These are phyloP conservation scores for Fraxinus anomala DNA, from an alignment of 257 asterid species.

Conservation along the genomic window DNA sequence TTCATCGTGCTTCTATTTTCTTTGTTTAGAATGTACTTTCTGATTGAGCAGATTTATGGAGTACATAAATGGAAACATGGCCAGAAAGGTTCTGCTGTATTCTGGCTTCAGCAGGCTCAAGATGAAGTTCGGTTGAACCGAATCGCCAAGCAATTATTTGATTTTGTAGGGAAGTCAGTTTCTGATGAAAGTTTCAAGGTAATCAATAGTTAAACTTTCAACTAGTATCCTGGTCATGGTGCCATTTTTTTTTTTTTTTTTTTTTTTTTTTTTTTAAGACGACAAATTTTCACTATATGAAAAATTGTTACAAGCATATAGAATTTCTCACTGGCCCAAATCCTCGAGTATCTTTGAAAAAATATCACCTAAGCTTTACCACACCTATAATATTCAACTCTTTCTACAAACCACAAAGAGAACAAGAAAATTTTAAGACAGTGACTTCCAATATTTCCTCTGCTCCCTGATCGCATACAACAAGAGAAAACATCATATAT, in stretches of 20 bases:
- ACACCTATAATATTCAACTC: background rate
- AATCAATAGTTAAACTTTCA: slow-evolving; percentile 5
- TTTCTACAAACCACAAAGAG: background rate
- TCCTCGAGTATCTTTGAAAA: background rate
- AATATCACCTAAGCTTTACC: background rate
- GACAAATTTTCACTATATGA: background rate
- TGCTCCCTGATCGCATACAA: no score
- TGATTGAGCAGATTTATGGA: slow-evolving; percentile 68
- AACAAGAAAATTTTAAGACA: no score
- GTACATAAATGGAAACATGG: slow-evolving; percentile 95
- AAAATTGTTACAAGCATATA: background rate
- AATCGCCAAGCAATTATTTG: slow-evolving; percentile 82
- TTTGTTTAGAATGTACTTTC: slow-evolving; percentile 20
- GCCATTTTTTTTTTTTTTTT: background rate
- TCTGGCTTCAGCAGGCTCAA: slow-evolving; percentile 96
- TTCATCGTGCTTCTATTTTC: slow-evolving; percentile 21
- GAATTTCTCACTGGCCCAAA: background rate
- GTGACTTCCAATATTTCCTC: no score
- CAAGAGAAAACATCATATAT: no score
- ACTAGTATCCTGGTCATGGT: slow-evolving; percentile 3
- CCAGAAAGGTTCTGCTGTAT: slow-evolving; percentile 85
- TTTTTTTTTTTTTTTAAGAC: no score
- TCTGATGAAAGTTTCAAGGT: slow-evolving; percentile 94
- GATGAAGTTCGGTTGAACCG: slow-evolving; percentile 82
- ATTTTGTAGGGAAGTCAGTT: slow-evolving; percentile 83